Base-by-base conservation (phyloP, 2,329 filamentous ascomycete species). In the Erysiphe pulchra region DNA sequence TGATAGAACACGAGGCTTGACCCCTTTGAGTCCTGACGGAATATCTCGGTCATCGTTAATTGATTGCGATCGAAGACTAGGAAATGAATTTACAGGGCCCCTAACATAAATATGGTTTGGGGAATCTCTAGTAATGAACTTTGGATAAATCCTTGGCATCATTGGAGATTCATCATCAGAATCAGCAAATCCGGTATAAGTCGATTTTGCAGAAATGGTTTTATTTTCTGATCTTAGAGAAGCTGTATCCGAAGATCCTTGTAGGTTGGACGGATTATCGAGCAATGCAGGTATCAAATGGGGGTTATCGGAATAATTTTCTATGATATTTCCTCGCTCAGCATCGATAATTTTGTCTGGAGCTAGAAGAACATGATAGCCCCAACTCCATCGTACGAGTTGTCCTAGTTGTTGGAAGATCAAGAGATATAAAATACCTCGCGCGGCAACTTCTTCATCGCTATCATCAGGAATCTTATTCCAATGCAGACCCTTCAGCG, bases 361-460 rank as follows among this genome's bases (percentile, higher is more conserved):
- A 16, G 86, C 86, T n/a, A 98, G 67, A 16, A 98, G 68, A 34
- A 95, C 77, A 55, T 93, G 85, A 61, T 93, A 95, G 11, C 90
- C 90, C 90, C 90, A 98, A 50, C 83, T 94, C 90, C 90, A 98
- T 48, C 90, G 75, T 17, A 98, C 77, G 24, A 95, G 67, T 62
- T 98, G 90, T 18, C 90, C 90, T 2, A 98, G 73, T 60, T 98
- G 90, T 63, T 98, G 90, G 64, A 98, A 98, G 53, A 98, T 92
- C 50, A 98, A 69, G 11, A 98, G 70, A 57, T 98, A 98, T 0
- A 98, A 66, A 49, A 98, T 95, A 48, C 90, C 90, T 50, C 90
- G 76, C 2, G 90, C 87, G 20, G 75, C 86, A 17, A 98, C 90
- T 60, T 95, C 84, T 48, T 92, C 81, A 56, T 95, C 87, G 56